Base-by-base conservation (phyloP, 2,329 filamentous ascomycete species). In the Ophiostoma himal-ulmi region DNA sequence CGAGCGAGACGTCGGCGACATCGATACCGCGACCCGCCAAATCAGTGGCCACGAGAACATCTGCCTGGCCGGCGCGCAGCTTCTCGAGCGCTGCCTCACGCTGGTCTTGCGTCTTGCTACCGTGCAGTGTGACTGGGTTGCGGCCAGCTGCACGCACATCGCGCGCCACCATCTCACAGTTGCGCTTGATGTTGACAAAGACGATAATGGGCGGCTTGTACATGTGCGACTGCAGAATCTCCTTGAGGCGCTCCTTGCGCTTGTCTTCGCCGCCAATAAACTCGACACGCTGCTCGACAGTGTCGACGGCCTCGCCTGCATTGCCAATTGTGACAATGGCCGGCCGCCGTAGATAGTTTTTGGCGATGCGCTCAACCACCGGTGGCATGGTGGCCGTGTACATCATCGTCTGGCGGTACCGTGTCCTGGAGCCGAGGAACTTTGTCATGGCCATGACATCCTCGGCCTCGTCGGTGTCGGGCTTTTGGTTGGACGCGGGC, bases 171-270 rank as follows among this genome's bases (percentile, higher is more conserved):
- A 93, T 92, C 79, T 99, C 95, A 82, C 94, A 98, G 82, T 98
- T 98, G 76, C 94, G 91, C 82, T 98, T 98, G 88, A 98, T 97
- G 81, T 99, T 99, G 86, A 99, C 95, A 79, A 99, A 99, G 74
- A 99, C 94, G 76, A 99, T 99, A 79, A 99, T 96, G 20, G 95
- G 95, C 10, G 94, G 88, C 8, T 86, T 84, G 80, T 94, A 98
- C 74, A 93, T 90, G 75, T 89, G 85, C 1, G 91, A 93, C 67
- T 86, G 83, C 54, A 99, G 88, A 72, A 99, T 95, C 76, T 98
- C 93, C 75, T 89, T 86, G n/a, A 99, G 88, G 2, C 95, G 91
- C 81, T 96, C 96, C 88, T 99, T 98, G 77, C 93, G 89, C 79
- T 94, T 95, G 79, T 99, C 95, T 83, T 99, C 95, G 75, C 94